Evolutionary conservation across 352 stramenopile species (phyloP), one percentile per base, ranked within the genome.

Genomic region (Globisporangium takayamanum): DNA sequence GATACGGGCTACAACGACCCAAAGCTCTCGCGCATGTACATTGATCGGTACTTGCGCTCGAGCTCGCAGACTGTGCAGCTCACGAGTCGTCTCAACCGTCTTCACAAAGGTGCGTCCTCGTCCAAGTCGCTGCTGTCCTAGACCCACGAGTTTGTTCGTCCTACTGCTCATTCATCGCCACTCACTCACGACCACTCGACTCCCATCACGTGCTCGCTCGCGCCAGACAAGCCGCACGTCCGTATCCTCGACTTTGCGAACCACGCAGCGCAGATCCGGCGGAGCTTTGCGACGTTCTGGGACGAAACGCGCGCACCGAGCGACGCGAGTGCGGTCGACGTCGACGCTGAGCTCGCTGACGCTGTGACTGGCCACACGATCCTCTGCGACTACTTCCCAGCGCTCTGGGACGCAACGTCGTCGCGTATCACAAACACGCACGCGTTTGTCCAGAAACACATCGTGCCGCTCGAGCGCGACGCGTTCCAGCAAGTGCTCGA

Each of bases 1-100:
- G 84, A 94, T 50, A 94, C 84, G 2, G 84, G 84, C 3, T 94
- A 89, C 71, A 94, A 90, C 52, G 82, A 94, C 44, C 82, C 84
- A 0, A 48, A 80, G 37, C 69, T 94, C 15, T 65, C 76, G 4
- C 81, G 73, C 25, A 92, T 94, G 81, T 94, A 91, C 58, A 80
- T 94, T n/a, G 84, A 94, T 59, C 80, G 84, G 12, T 80, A 84
- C 41, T 64, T 94, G 39, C 76, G 75, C 6, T 78, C 78, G 5
- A 84, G 70, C 22, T 67, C 73, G 1, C 81, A 88, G 28, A 88
- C 76, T 0, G 84, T 94, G n/a, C 84, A 94, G 59, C 66, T 94
- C 36, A 67, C 91, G 1, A 90, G 80, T 77, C 79, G 84, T n/a
- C 59, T 94, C 11, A 94, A 94, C 67, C 80, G 84, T 48, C 68